Evolutionary conservation across 1,284 basidiomycete genomes (phyloP), one percentile per base, ranked within the genome.

Genomic region (Cutaneotrichosporon sp.): DNA sequence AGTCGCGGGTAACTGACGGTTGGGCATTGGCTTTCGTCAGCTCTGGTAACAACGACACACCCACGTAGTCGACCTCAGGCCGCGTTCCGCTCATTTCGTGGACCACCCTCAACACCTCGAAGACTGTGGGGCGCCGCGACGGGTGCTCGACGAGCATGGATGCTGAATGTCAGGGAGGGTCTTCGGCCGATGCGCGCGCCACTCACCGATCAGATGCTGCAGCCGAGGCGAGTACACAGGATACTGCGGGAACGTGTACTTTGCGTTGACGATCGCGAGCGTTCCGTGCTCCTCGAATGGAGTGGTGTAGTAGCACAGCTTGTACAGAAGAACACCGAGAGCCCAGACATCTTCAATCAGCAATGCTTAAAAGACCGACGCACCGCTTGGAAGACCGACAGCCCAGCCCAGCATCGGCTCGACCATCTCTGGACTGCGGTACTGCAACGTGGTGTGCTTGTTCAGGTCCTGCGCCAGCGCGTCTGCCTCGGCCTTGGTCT

Each of bases 221-320:
- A 99, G 86, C 50, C 89, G 85, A 2, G 85, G 81, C 2, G 95
- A 97, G 78, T 99, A 99, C 3, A 90, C 85, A 0, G 97, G 97
- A 77, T 92, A 95, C 36, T 91, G 87, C 4, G 94, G 94, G 63
- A 92, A 92, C 72, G 89, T 89, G 79, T 97, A 99, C 74, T 95
- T 93, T 31, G 94, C 95, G 72, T 97, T 97, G 64, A 98, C 84
- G 66, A 99, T 99, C 0, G 97, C 97, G 54, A 99, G 82, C 0
- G 94, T 91, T 0, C 95, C 95, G 69, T 97, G 92, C 72, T 95
- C 95, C 80, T 94, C 97, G 68, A 98, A 98, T 0, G 97, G 97
- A 0, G 97, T 99, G 0, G 95, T 99, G 79, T 99, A 99, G 80
- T 98, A 99, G 80, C 97, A 99, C 8, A 86, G 83, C 79, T 91